These are phyloP conservation scores for Phytophthora ohioensis DNA, from an alignment of 352 stramenopile genomes.

Conservation along the genomic window DNA sequence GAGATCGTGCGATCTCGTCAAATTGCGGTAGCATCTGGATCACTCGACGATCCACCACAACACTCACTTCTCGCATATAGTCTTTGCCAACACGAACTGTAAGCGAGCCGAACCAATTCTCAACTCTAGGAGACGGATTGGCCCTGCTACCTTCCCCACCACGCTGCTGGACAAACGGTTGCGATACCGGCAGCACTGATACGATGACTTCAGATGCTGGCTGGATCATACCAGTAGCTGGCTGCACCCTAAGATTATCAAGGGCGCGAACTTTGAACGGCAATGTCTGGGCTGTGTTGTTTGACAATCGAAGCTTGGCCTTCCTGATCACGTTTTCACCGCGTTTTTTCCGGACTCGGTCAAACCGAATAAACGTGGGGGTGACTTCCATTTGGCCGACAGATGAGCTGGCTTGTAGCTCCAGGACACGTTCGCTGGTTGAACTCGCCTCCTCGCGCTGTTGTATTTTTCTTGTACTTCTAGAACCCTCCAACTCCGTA, in stretches of 20 bases:
- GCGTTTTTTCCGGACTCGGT: slow-evolving; percentile 38
- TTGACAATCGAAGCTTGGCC: slow-evolving; percentile 59
- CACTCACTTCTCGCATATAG: slow-evolving; percentile 67
- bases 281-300: slow-evolving; percentile 59
- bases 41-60: slow-evolving; percentile 60
- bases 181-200: slow-evolving; percentile 62
- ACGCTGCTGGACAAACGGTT: slow-evolving; percentile 45
- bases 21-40: slow-evolving; percentile 60
- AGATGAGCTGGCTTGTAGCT: slow-evolving; percentile 54
- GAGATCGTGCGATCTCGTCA: slow-evolving; percentile 65
- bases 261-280: slow-evolving; percentile 63
- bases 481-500: slow-evolving; percentile 36
- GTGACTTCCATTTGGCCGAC: slow-evolving; percentile 62
- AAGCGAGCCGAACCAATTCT: slow-evolving; percentile 75
- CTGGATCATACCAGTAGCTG: slow-evolving; percentile 50
- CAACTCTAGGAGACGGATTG: slow-evolving; percentile 17
- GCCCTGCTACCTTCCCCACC: slow-evolving; percentile 21
- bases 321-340: slow-evolving; percentile 31
- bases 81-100: slow-evolving; percentile 62
- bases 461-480: slow-evolving; percentile 4
- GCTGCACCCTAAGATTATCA: slow-evolving; percentile 66
- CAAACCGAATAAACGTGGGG: slow-evolving; percentile 71
- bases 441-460: background rate
- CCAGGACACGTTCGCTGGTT: slow-evolving; percentile 43
- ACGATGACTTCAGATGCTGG: slow-evolving; percentile 56